phyloP scores from a whole-genome alignment of 225 moss, liverwort and hornwort species.

The Asterella californica region DNA sequence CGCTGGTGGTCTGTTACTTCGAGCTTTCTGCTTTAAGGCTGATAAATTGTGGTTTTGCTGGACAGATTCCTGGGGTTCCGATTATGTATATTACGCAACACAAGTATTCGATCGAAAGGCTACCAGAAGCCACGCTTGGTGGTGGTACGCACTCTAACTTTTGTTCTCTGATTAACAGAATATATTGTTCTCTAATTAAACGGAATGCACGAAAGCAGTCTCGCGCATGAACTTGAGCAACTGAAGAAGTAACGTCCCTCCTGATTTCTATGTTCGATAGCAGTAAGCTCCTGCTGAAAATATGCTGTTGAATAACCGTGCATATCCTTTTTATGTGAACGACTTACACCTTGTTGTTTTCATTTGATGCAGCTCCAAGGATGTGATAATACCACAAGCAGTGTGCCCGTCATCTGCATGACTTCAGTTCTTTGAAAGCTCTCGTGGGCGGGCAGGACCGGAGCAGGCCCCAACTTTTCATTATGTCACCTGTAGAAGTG shows the following conservation, averaged over 20 bases:
- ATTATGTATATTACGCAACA: conserved; percentile 95
- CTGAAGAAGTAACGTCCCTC: not conserved
- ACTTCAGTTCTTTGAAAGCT: not conserved
- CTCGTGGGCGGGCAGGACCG: not conserved
- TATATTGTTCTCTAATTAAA: not conserved
- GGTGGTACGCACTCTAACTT: conserved; percentile 54
- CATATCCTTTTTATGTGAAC: not conserved
- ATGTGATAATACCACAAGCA: conserved; percentile 24
- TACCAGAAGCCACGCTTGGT: conserved; percentile 96
- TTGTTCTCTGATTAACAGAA: too few relatives aligned
- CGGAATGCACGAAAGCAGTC: not conserved
- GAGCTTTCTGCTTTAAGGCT: not conserved
- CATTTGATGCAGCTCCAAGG: conserved; percentile 40
- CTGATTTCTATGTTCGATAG: not conserved
- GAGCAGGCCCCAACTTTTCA: not conserved
- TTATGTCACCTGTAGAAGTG: not conserved
- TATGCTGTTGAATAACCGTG: not conserved
- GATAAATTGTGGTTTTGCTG: not conserved
- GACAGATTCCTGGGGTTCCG: conserved; percentile 96
- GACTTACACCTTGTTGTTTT: not conserved
- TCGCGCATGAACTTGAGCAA: not conserved
- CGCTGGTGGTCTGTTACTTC: not conserved
- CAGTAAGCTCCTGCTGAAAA: not conserved
- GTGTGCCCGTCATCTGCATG: not conserved
- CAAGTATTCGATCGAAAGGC: conserved; percentile 88